phyloP scores from a whole-genome alignment of 2,329 filamentous ascomycete species.

The Sclerotinia subarctica region DNA sequence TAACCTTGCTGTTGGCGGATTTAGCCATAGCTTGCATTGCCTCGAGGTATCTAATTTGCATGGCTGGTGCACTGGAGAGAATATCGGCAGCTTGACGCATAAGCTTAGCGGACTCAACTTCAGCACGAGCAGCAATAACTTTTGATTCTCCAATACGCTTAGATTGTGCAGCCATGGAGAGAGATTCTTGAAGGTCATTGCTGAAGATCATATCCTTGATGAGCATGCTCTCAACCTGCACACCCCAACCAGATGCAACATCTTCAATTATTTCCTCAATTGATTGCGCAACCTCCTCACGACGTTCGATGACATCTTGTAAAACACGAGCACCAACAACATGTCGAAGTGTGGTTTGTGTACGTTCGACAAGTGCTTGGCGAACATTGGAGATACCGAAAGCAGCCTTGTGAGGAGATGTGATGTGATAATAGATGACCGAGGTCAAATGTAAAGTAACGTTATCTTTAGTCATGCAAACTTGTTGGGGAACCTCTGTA shows the following conservation, averaged over 20 bases:
- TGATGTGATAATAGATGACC: constrained; percentile 99
- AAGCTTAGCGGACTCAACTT: constrained; percentile 93
- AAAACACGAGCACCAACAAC: constrained; percentile 93
- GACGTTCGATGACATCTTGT: constrained; percentile 96
- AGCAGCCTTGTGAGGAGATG: constrained; percentile 90
- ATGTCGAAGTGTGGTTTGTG: constrained; percentile 94
- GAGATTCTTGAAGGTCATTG: constrained; percentile 88
- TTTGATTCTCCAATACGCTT: constrained; percentile 99
- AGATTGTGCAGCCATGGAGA: constrained; percentile 97
- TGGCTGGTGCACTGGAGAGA: constrained; percentile 83
- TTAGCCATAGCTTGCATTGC: constrained; percentile 99
- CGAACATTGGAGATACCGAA: constrained; percentile 95
- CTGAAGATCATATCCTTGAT: constrained; percentile 99
- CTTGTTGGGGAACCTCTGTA: constrained; percentile 83
- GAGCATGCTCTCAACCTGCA: constrained; percentile 95
- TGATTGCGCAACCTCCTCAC: constrained; percentile 92
- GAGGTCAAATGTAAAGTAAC: constrained; percentile 90
- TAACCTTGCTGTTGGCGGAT: constrained; percentile 81
- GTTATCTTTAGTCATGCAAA: constrained; percentile 99
- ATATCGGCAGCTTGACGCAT: constrained; percentile 95
- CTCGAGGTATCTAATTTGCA: constrained; percentile 98
- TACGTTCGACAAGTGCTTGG: constrained; percentile 95
- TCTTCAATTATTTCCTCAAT: constrained; percentile 98
- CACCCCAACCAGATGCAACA: constrained; percentile 89
- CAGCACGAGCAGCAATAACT: constrained; percentile 93